Percentiles rank a stretch among this genome's conserved stretches.
Evolutionary conservation across 257 asterid species (phyloP).

Genomic region (Solanum tarijense): DNA sequence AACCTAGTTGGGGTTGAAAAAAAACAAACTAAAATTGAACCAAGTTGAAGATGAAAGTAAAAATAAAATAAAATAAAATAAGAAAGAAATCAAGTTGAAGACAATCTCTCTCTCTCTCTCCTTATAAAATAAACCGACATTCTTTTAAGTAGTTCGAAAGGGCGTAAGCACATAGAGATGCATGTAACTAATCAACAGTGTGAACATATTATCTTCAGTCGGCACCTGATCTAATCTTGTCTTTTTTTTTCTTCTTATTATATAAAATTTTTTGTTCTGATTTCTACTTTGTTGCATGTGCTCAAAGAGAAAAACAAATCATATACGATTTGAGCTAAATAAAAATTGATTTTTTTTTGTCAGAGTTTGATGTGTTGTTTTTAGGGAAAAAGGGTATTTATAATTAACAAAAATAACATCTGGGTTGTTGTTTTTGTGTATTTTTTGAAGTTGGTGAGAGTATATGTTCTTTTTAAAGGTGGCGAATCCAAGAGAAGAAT

Average conservation of each 20-base stretch:
- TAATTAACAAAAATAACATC: background rate
- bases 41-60: constrained; percentile 12
- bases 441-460: background rate
- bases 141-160: constrained; percentile 6
- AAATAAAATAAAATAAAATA: background rate
- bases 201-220: constrained; percentile 12
- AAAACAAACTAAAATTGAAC: background rate
- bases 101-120: background rate
- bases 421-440: background rate
- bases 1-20: background rate
- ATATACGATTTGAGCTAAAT: background rate
- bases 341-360: too few species aligned
- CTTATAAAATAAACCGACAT: constrained; percentile 30
- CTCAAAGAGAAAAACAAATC: too few species aligned
- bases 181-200: constrained; percentile 13
- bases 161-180: constrained; percentile 2
- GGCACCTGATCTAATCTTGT: background rate
- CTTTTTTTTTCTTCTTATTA: background rate
- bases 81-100: constrained; percentile 9
- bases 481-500: constrained; percentile 54
- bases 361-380: background rate
- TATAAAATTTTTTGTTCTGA: background rate
- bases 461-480: constrained; percentile 45
- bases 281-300: too few species aligned
- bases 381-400: background rate